phyloP scores from a whole-genome alignment of 192 early-diverging fungal genomes.

The Cladochytrium replicatum region DNA sequence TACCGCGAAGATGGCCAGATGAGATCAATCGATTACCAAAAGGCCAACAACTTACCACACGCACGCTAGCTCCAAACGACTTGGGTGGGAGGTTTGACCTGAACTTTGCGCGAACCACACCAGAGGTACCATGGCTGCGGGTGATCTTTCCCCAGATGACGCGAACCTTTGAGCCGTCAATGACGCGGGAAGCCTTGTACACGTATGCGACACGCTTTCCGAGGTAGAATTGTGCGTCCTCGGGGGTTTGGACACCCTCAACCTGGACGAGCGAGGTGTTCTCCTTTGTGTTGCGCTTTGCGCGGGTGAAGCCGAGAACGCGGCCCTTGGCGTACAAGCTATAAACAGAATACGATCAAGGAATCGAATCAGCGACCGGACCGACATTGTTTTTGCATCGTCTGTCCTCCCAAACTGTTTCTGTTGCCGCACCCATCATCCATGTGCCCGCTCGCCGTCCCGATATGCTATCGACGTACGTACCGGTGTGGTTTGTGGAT shows the following conservation, averaged over 20 bases:
- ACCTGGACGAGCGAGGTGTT: slow-evolving; percentile 87
- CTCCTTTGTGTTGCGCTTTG: slow-evolving; percentile 84
- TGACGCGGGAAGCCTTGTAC: slow-evolving; percentile 82
- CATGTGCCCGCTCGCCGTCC: no score
- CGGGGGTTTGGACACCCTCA: slow-evolving; percentile 81
- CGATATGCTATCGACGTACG: no score
- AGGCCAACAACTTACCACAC: slow-evolving; percentile 62
- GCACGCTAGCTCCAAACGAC: slow-evolving; percentile 83
- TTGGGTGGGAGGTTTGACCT: slow-evolving; percentile 92
- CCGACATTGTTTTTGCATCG: no score
- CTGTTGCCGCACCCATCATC: no score
- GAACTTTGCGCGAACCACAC: slow-evolving; percentile 96
- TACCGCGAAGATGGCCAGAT: no score
- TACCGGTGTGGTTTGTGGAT: no score
- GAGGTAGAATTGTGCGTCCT: slow-evolving; percentile 92
- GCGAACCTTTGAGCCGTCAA: slow-evolving; percentile 88
- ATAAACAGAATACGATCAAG: no score
- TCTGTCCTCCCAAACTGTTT: no score
- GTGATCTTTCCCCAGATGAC: slow-evolving; percentile 97
- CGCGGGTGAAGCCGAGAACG: slow-evolving; percentile 89
- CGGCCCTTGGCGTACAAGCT: slow-evolving; percentile 98
- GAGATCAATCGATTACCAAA: no score
- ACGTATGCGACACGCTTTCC: slow-evolving; percentile 98
- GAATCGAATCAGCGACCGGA: no score
- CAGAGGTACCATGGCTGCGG: slow-evolving; percentile 90